Evolutionary conservation across 2,329 filamentous ascomycete genomes (phyloP).

Genomic region (Diplodia seriata): DNA sequence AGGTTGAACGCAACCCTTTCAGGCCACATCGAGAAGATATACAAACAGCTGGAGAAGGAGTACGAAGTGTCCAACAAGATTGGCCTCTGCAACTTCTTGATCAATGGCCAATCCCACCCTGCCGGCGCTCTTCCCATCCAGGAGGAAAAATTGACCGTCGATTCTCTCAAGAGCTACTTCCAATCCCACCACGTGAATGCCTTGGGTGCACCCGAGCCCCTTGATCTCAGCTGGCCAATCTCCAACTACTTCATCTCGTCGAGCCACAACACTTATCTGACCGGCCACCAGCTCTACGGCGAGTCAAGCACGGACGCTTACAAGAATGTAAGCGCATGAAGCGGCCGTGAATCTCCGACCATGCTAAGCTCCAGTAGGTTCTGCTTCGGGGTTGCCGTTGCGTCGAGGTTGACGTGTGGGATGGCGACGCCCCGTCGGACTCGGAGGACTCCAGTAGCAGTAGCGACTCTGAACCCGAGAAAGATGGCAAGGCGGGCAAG

Average conservation of each 20-base stretch:
- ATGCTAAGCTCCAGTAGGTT: constrained; percentile 57
- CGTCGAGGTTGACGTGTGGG: constrained; percentile 95
- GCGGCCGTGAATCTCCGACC: not conserved
- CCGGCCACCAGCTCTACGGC: constrained; percentile 83
- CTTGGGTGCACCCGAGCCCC: constrained; percentile 50
- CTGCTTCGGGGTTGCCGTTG: constrained; percentile 82
- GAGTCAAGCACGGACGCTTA: constrained; percentile 80
- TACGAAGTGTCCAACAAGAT: constrained; percentile 43
- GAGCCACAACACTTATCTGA: constrained; percentile 92
- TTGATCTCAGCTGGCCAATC: constrained; percentile 71
- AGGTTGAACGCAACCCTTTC: constrained; percentile 41
- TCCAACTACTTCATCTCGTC: constrained; percentile 94
- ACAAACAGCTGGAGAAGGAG: constrained; percentile 42
- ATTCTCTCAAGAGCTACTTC: constrained; percentile 27
- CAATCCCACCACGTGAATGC: constrained; percentile 47
- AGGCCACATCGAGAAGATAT: constrained; percentile 41
- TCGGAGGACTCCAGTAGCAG: constrained; percentile 43
- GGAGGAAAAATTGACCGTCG: constrained; percentile 13
- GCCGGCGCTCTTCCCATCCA: constrained; percentile 20
- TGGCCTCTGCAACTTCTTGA: constrained; percentile 25
- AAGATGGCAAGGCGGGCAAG: constrained; percentile 40
- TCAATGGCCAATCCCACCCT: constrained; percentile 24
- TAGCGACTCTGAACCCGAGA: constrained; percentile 38
- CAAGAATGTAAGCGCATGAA: constrained; percentile 64
- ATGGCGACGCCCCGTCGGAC: constrained; percentile 64